Conservation (phyloP, 2,329 filamentous ascomycete genomes). For the Calonectria pteridis region DNA sequence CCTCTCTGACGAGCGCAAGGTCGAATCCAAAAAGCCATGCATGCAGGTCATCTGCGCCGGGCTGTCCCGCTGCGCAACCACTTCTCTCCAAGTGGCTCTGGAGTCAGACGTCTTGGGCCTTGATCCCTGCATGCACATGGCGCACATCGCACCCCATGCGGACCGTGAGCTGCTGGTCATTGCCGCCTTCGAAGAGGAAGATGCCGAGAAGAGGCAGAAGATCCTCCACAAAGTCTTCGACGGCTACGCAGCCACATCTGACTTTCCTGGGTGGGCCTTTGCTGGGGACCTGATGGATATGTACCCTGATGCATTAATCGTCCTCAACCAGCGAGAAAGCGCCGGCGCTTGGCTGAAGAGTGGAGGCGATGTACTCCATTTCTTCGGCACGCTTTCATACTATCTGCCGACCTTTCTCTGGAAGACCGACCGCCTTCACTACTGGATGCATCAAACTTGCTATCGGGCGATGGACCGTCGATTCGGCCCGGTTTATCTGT, state of each 20-base stretch:
- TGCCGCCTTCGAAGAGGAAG: constrained; percentile 44
- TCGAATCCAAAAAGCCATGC: constrained; percentile 28
- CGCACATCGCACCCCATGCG: constrained; percentile 42
- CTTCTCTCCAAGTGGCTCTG: constrained; percentile 49
- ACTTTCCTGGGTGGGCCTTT: constrained; percentile 51
- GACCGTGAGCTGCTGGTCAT: constrained; percentile 42
- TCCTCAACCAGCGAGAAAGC: constrained; percentile 49
- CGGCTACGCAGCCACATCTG: constrained; percentile 45
- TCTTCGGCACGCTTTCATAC: constrained; percentile 46
- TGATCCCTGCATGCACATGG: constrained; percentile 51
- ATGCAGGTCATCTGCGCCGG: constrained; percentile 46
- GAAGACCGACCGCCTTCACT: constrained; percentile 46
- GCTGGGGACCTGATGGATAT: constrained; percentile 54
- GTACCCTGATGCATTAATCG: constrained; percentile 50
- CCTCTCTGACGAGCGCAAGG: constrained; percentile 27
- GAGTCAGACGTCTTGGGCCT: constrained; percentile 44
- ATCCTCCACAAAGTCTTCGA: constrained; percentile 47
- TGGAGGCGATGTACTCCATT: constrained; percentile 40
- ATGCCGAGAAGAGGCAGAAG: constrained; percentile 44
- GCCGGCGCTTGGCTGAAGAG: constrained; percentile 45
- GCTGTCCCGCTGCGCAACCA: constrained; percentile 50
- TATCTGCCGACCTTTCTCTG: constrained; percentile 41
- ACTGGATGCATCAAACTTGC: constrained; percentile 22
- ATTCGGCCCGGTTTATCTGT: constrained; percentile 8
- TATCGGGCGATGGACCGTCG: background rate